These are phyloP conservation scores for Pestalotiopsis sp. DNA, from an alignment of 2,329 filamentous ascomycete genomes.

Conservation along the genomic window DNA sequence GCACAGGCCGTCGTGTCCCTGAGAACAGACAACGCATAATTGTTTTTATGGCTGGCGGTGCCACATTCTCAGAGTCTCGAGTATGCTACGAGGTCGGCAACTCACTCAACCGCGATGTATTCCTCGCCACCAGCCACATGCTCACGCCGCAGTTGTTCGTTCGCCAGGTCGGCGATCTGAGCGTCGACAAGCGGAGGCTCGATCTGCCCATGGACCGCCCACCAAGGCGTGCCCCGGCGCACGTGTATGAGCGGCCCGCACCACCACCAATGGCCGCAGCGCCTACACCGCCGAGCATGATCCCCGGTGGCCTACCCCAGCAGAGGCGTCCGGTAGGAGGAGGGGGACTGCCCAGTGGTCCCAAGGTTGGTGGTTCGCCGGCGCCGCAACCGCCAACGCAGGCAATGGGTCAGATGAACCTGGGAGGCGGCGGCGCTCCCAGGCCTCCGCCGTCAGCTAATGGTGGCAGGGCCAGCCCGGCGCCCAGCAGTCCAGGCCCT, in stretches of 20 bases:
- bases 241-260: conserved; percentile 76
- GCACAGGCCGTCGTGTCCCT: conserved; percentile 70
- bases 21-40: conserved; percentile 91
- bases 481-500: conserved; percentile 36
- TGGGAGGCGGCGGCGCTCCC: conserved; percentile 33
- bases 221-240: conserved; percentile 78
- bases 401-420: conserved; percentile 58
- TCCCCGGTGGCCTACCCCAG: conserved; percentile 28
- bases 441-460: conserved; percentile 22
- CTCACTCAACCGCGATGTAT: conserved; percentile 76
- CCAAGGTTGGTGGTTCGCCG: conserved; percentile 25
- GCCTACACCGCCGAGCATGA: conserved; percentile 27
- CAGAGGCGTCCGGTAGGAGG: conserved; percentile 27
- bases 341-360: conserved; percentile 39
- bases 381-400: conserved; percentile 50
- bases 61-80: conserved; percentile 88
- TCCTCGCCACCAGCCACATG: conserved; percentile 91
- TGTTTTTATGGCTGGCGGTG: conserved; percentile 93
- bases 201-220: conserved; percentile 82
- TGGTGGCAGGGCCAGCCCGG: conserved; percentile 20
- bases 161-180: conserved; percentile 80
- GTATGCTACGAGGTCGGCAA: conserved; percentile 86
- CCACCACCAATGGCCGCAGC: conserved; percentile 45
- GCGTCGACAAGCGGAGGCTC: conserved; percentile 72
- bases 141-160: conserved; percentile 82